Percentiles rank a stretch among this genome's conserved stretches.
Evolutionary conservation across 140 eudicot genomes (phyloP).

Genomic region (Flaveria floridana): DNA sequence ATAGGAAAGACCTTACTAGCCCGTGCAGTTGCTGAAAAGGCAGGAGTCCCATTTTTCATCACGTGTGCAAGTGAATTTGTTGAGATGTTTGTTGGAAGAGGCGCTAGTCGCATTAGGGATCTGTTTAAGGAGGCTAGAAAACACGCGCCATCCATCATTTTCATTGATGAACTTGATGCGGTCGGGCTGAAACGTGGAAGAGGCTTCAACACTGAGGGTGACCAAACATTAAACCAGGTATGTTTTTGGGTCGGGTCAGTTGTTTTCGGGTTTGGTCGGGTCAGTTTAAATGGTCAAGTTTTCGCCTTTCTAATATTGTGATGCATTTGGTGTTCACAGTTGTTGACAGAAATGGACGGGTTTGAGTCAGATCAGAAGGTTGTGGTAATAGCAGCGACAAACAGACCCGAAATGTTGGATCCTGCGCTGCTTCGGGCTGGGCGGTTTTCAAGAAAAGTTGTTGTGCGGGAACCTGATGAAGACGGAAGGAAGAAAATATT

Average conservation of each 20-base stretch:
- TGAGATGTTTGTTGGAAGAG: slow-evolving; percentile 61
- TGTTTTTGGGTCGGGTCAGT: not conserved
- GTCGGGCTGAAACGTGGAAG: slow-evolving; percentile 61
- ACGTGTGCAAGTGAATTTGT: slow-evolving; percentile 62
- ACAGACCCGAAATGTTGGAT: slow-evolving; percentile 57
- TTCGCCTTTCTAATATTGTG: not conserved
- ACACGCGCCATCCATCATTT: slow-evolving; percentile 49
- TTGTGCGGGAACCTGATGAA: slow-evolving; percentile 56
- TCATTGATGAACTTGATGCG: slow-evolving; percentile 60
- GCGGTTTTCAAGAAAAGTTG: slow-evolving; percentile 55
- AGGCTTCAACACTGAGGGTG: slow-evolving; percentile 59
- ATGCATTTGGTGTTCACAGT: slow-evolving; percentile 29
- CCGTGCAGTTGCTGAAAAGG: slow-evolving; percentile 57
- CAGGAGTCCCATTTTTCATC: slow-evolving; percentile 55
- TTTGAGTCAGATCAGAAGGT: slow-evolving; percentile 55
- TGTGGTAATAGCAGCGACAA: slow-evolving; percentile 58
- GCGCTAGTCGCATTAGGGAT: slow-evolving; percentile 60
- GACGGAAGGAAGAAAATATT: slow-evolving; percentile 52
- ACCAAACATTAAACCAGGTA: slow-evolving; percentile 53
- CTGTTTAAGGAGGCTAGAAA: slow-evolving; percentile 56
- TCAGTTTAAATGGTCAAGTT: not conserved
- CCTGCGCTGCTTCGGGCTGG: slow-evolving; percentile 56
- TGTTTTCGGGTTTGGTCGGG: not conserved
- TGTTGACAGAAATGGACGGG: slow-evolving; percentile 64
- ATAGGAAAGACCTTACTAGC: slow-evolving; percentile 60